A percentile compares a stretch with the other conserved stretches of the same genome.
Evolutionary conservation across 345 rosid genomes (phyloP).

Genomic region (Eucalyptus cladocalyx): DNA sequence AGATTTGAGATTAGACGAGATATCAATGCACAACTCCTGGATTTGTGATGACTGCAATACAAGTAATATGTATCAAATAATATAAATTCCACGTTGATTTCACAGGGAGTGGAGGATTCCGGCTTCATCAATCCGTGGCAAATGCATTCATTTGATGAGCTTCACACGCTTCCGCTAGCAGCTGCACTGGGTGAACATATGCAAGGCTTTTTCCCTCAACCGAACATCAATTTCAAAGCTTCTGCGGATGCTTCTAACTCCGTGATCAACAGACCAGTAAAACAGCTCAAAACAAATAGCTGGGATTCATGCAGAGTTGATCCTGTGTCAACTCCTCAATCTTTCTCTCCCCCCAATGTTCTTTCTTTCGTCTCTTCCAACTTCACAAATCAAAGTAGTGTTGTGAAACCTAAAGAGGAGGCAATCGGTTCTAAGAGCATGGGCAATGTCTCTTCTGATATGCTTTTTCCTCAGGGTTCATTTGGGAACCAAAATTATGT

Average conservation of each 20-base stretch:
- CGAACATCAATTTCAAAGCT: background rate
- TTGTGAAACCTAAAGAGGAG: conserved; percentile 36
- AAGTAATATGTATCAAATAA: background rate
- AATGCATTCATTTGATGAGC: conserved; percentile 28
- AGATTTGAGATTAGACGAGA: background rate
- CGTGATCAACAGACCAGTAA: conserved; percentile 11
- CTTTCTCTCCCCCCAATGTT: conserved; percentile 3
- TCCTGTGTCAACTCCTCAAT: conserved; percentile 5
- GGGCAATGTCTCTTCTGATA: conserved; percentile 2
- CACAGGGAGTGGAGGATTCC: conserved; percentile 40
- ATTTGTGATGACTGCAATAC: background rate
- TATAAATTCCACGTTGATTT: background rate
- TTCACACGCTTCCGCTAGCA: conserved; percentile 13
- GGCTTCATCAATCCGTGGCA: conserved; percentile 39
- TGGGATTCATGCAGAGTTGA: conserved; percentile 9
- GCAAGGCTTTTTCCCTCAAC: conserved; percentile 2
- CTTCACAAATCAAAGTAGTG: conserved; percentile 8
- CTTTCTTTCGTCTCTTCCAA: conserved; percentile 13
- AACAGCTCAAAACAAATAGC: conserved; percentile 26
- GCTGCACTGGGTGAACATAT: conserved; percentile 33
- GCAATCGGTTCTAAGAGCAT: conserved; percentile 1
- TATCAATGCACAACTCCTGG: background rate
- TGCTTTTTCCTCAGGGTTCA: conserved; percentile 9
- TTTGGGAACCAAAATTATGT: conserved; percentile 15
- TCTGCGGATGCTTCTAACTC: background rate